Evolutionary conservation across 352 stramenopile species (phyloP), one percentile per base, ranked within the genome.

Genomic region (Phytophthora podocarpi): DNA sequence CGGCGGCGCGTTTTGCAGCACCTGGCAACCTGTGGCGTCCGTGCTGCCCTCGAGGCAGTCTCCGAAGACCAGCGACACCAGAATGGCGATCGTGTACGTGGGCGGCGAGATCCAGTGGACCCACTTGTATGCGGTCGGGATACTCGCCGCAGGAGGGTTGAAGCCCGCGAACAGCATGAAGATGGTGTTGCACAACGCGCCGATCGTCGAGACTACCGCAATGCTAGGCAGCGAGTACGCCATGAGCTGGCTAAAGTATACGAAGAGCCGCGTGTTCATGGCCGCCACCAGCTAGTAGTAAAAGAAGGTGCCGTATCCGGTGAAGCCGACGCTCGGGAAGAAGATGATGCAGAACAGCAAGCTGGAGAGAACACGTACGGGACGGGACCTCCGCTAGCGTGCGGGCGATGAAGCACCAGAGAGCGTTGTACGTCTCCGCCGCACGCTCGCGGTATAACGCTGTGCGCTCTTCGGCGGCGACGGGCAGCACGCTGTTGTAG

Each of bases 381-480:
- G n/a, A 87, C 42, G 78, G 78, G 43, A 87, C 77, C 76, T 98
- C 93, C 12, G 78, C 72, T 18, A 97, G 34, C 12, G 76, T 91
- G 27, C 81, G 82, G 9, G 85, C 79, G 4, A 97, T 46, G 26
- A 83, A 85, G 63, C 98, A 95, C 61, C 89, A 86, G 9, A 82
- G 55, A 16, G 85, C 65, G 34, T 88, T 83, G 69, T 98, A 98
- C 59, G 96, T 97, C 60, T 93, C 56, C 12, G 90, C 80, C 6
- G 89, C 83, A 30, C 95, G 90, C 66, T 98, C 93, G 9, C 92
- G 78, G 82, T 98, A 98, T 64, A 96, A 98, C 27, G 91, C 83
- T 12, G 91, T 90, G 36, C 93, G 79, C 49, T 98, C 89, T 20
- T 86, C 76, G 27, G 89, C 67, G 34, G 93, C 81, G 10, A 96